Conservation (phyloP, 148 eudicot genomes). For the Fagopyrum esculentum region DNA sequence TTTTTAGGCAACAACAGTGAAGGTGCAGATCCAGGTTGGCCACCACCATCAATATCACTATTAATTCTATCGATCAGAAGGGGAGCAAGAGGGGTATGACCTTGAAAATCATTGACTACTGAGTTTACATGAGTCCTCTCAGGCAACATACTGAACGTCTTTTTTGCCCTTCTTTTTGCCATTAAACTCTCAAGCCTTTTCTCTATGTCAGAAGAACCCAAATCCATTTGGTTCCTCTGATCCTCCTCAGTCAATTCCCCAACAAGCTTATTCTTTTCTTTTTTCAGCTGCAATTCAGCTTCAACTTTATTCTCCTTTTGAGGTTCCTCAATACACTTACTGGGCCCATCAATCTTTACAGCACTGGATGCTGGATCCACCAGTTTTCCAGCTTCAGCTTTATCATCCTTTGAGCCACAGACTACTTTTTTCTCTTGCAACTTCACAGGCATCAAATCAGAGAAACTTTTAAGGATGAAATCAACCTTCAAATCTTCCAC, state of each 20-base stretch:
- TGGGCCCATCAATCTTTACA: neutral
- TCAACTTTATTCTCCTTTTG: conserved; percentile 35
- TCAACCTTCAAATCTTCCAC: conserved; percentile 15
- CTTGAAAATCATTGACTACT: conserved; percentile 19
- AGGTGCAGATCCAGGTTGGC: conserved; percentile 69
- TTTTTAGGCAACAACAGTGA: conserved; percentile 44
- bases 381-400: neutral
- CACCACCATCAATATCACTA: conserved; percentile 10
- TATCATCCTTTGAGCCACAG: neutral
- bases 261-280: conserved; percentile 24
- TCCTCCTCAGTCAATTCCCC: conserved; percentile 53
- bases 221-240: conserved; percentile 44
- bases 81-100: conserved; percentile 17
- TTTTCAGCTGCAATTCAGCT: conserved; percentile 22
- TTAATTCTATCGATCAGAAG: conserved; percentile 22
- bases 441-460: conserved; percentile 34
- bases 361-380: conserved; percentile 7
- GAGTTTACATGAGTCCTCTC: conserved; percentile 26
- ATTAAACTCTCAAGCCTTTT: conserved; percentile 65
- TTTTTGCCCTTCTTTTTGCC: conserved; percentile 49
- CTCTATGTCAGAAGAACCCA: conserved; percentile 54
- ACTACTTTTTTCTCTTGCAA: conserved; percentile 23
- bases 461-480: conserved; percentile 25
- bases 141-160: conserved; percentile 40
- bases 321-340: conserved; percentile 23